Percentiles rank a stretch among this genome's conserved stretches.
Evolutionary conservation across 2,329 filamentous ascomycete genomes (phyloP).

Genomic region (Remersonia thermophila): DNA sequence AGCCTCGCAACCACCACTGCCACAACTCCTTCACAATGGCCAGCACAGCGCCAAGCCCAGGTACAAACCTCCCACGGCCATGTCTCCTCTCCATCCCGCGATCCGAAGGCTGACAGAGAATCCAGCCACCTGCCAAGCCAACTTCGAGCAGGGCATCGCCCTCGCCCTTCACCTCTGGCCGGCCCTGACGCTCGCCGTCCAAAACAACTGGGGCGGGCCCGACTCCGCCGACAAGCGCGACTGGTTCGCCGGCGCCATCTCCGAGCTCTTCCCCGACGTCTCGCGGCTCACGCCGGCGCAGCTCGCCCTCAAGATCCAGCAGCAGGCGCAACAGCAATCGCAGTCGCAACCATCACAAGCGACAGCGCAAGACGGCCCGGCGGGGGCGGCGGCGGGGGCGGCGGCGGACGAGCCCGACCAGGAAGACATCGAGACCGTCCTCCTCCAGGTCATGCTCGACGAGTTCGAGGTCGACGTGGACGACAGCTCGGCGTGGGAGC

Average conservation of each 20-base stretch:
- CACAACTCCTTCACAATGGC: conserved; percentile 2
- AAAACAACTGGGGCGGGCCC: conserved; percentile 78
- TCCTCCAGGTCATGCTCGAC: conserved; percentile 85
- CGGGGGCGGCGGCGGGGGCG: background rate
- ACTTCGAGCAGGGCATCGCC: conserved; percentile 79
- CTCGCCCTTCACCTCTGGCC: conserved; percentile 80
- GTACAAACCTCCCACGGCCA: conserved; percentile 6
- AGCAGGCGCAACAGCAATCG: conserved; percentile 16
- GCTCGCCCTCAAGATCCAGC: conserved; percentile 10
- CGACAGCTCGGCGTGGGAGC: conserved; percentile 67
- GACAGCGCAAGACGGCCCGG: conserved; percentile 1
- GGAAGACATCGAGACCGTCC: conserved; percentile 69
- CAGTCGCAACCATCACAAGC: conserved; percentile 4
- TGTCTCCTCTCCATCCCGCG: background rate
- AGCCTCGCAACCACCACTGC: background rate
- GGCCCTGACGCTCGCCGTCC: conserved; percentile 73
- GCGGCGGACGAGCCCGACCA: conserved; percentile 46
- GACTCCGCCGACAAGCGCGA: conserved; percentile 79
- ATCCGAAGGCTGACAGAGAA: too few species aligned
- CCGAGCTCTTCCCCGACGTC: conserved; percentile 67
- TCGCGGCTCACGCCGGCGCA: conserved; percentile 25
- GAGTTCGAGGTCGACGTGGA: conserved; percentile 92
- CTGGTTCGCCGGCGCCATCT: conserved; percentile 85
- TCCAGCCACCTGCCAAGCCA: conserved; percentile 33
- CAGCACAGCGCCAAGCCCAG: conserved; percentile 7